phyloP scores from a whole-genome alignment of 805 yeast genomes.

The Lachancea sp. region DNA sequence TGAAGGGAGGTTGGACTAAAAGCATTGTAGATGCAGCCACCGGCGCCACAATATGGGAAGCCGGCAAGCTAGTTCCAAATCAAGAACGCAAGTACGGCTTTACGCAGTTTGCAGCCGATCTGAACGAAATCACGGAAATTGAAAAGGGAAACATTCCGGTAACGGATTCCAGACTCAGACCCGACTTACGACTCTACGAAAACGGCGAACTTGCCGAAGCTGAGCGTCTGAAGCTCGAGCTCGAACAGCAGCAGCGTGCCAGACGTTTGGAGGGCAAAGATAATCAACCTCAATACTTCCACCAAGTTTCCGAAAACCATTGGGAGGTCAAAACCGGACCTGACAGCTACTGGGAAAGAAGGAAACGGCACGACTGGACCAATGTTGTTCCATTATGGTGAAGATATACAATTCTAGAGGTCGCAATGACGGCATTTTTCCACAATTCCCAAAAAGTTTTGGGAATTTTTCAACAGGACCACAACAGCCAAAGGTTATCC shows the following conservation, averaged over 20 bases:
- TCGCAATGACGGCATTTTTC: too few species aligned
- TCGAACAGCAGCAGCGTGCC: conserved; percentile 77
- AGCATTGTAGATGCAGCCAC: conserved; percentile 38
- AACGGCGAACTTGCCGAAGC: conserved; percentile 64
- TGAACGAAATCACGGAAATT: conserved; percentile 70
- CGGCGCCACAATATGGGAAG: conserved; percentile 56
- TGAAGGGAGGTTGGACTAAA: conserved; percentile 81
- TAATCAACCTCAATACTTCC: conserved; percentile 56
- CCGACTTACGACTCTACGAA: conserved; percentile 74
- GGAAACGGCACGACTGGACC: conserved; percentile 58
- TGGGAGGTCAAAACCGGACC: conserved; percentile 57
- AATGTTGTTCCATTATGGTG: conserved; percentile 54
- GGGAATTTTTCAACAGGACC: too few species aligned
- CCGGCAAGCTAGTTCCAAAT: conserved; percentile 55
- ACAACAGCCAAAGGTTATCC: too few species aligned
- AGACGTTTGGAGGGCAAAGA: conserved; percentile 58
- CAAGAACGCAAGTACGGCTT: conserved; percentile 72
- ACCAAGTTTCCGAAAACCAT: conserved; percentile 35
- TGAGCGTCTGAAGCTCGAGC: conserved; percentile 54
- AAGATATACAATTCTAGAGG: conserved; percentile 1
- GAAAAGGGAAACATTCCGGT: conserved; percentile 66
- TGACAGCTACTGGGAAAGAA: conserved; percentile 71
- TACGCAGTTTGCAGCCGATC: conserved; percentile 70
- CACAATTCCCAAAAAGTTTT: too few species aligned
- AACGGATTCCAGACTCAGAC: conserved; percentile 85